Base-by-base conservation (phyloP, 1,284 basidiomycete species). In the Omphalotus olearius region DNA sequence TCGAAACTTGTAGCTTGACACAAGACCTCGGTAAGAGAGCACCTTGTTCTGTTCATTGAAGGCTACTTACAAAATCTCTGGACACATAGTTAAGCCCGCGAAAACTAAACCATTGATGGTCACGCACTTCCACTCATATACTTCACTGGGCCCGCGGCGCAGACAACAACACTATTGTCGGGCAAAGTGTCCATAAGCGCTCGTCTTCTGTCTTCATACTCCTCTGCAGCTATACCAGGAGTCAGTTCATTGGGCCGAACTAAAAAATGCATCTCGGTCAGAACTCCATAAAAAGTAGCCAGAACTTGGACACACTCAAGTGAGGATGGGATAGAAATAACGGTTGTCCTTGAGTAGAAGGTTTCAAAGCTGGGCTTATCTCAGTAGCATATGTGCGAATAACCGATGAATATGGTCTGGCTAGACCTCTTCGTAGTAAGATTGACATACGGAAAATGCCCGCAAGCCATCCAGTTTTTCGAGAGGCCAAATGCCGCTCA, bases 1-100 rank as follows among this genome's bases (percentile, higher is more conserved):
- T 36, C 96, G 83, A 65, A 93, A 98, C 66, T 94, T 94, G 76
- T 98, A 98, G 67, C 93, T 96, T 57, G 28, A 57, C 25, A 39
- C 14, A 26, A 44, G 23, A 35, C 30, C 30, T 16, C 17, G 33
- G 52, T 26, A 18, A 11, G 18, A 33, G 7, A 14, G 23, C 43
- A 28, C 25, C 33, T 14, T 13, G 11, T 10, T 72, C 56, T 13
- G 11, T 10, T 72, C 56, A 72, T 70, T 74, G 45, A 45, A 44
- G 40, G 11, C n/a, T 39, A 55, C 52, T 51, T 18, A 82, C 80
- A 79, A 79, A 60, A 78, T 78, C 52, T 74, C 75, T 77, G 59
- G 6, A 47, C 6, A 23, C 37, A 50, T 40, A 13, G 20, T 25
- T 42, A 11, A 40, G 45, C 51, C 39, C 59, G 43, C 40, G 25